Evolutionary conservation across 495 filamentous ascomycete genomes (phyloP).

Genomic region (Aspergillus wentii): DNA sequence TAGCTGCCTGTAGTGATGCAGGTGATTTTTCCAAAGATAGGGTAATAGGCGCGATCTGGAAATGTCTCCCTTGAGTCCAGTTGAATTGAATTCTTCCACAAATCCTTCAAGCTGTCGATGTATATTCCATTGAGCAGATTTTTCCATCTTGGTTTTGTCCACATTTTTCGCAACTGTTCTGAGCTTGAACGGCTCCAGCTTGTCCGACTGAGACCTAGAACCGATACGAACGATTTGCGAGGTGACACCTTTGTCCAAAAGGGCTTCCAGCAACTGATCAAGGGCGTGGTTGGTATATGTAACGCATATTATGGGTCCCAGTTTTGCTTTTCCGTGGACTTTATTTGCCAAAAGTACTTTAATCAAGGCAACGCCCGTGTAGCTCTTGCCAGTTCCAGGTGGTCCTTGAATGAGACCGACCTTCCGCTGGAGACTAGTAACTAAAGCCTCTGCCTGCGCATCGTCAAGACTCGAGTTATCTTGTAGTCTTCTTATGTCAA

Average conservation of each 20-base stretch:
- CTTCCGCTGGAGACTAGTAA: conserved; percentile 48
- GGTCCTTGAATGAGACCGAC: conserved; percentile 74
- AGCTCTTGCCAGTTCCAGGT: conserved; percentile 76
- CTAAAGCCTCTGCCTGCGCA: conserved; percentile 52
- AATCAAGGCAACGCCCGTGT: conserved; percentile 53
- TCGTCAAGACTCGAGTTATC: conserved; percentile 48
- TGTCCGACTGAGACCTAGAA: conserved; percentile 56
- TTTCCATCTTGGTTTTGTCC: conserved; percentile 38
- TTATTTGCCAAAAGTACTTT: conserved; percentile 60
- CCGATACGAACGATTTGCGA: conserved; percentile 65
- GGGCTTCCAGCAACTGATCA: conserved; percentile 67
- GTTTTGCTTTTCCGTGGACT: conserved; percentile 13
- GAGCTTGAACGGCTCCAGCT: conserved; percentile 35
- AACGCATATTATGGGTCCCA: conserved; percentile 63
- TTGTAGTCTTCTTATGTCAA: conserved; percentile 36
- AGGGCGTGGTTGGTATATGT: conserved; percentile 73
- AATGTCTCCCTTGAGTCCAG: conserved; percentile 1
- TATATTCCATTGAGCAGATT: conserved; percentile 9
- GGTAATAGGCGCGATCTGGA: conserved; percentile 6
- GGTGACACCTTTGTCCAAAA: conserved; percentile 47
- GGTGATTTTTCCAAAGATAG: conserved; percentile 11
- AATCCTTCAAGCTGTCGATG: conserved; percentile 7
- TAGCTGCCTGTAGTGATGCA: conserved; percentile 17
- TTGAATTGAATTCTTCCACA: conserved; percentile 7
- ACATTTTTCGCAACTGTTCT: conserved; percentile 23